phyloP scores from a whole-genome alignment of 2,329 filamentous ascomycete genomes.

The Talaromyces piceae region DNA sequence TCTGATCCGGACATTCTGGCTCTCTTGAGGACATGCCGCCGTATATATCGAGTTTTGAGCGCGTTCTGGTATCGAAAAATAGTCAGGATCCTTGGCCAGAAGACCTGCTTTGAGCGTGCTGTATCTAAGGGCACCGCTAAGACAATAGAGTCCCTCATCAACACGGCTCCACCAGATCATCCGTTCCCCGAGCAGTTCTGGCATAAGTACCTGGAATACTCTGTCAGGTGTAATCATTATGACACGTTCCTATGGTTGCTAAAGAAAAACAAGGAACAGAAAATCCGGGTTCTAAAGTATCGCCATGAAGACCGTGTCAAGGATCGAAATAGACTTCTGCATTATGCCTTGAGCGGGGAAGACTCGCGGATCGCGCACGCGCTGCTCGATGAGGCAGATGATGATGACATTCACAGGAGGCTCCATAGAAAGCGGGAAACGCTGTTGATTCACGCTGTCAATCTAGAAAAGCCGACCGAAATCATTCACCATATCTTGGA shows the following conservation, averaged over 20 bases:
- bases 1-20: not conserved
- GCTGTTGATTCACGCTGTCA: not conserved
- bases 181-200: not conserved
- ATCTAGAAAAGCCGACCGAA: not conserved
- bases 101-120: not conserved
- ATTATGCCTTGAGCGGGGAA: not conserved
- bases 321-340: not conserved
- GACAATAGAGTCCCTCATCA: not conserved
- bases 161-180: not conserved
- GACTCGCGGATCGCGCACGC: not conserved
- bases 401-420: not conserved
- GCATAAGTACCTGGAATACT: not conserved
- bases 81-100: not conserved
- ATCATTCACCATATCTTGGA: not conserved
- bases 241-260: not conserved
- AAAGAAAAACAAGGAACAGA: not conserved
- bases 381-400: not conserved
- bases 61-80: no score
- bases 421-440: not conserved
- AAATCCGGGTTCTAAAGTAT: not conserved
- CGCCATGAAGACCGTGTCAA: no score
- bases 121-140: not conserved
- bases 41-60: not conserved
- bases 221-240: not conserved
- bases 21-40: not conserved